phyloP scores from a whole-genome alignment of 148 eudicot species.

The Rhododendron henanense region DNA sequence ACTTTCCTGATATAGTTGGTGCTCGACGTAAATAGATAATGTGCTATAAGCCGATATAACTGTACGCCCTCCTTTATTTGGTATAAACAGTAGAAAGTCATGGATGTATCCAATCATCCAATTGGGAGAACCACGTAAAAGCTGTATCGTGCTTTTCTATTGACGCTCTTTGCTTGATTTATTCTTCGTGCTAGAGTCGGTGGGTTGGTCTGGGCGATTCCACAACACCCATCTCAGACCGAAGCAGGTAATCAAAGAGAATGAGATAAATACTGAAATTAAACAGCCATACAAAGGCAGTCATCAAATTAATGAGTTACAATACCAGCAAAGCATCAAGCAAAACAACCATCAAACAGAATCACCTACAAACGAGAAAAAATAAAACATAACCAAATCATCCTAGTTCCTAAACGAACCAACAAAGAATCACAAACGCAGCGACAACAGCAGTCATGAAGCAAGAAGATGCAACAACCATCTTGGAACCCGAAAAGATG shows the following conservation, averaged over 20 bases:
- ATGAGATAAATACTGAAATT: constrained; percentile 1
- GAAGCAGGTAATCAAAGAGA: background rate
- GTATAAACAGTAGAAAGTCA: too few species aligned
- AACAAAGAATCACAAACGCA: constrained; percentile 29
- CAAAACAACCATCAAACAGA: constrained; percentile 4
- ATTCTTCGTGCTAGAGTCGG: background rate
- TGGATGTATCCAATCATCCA: too few species aligned
- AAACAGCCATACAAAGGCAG: constrained; percentile 1
- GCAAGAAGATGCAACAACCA: constrained; percentile 31
- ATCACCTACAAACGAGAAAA: background rate
- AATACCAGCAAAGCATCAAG: background rate
- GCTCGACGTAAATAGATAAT: background rate
- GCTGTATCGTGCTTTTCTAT: background rate
- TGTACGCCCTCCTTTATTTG: too few species aligned
- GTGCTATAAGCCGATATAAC: background rate
- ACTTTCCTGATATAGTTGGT: background rate
- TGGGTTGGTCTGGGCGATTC: background rate
- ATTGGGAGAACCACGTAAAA: too few species aligned
- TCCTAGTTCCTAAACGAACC: constrained; percentile 28
- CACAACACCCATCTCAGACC: background rate
- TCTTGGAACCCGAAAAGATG: constrained; percentile 32
- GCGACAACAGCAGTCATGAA: constrained; percentile 33
- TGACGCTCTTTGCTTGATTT: background rate
- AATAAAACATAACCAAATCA: background rate
- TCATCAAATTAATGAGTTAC: background rate